These are phyloP conservation scores for Monilinia fructigena DNA, from an alignment of 2,329 filamentous ascomycete genomes.

Conservation along the genomic window DNA sequence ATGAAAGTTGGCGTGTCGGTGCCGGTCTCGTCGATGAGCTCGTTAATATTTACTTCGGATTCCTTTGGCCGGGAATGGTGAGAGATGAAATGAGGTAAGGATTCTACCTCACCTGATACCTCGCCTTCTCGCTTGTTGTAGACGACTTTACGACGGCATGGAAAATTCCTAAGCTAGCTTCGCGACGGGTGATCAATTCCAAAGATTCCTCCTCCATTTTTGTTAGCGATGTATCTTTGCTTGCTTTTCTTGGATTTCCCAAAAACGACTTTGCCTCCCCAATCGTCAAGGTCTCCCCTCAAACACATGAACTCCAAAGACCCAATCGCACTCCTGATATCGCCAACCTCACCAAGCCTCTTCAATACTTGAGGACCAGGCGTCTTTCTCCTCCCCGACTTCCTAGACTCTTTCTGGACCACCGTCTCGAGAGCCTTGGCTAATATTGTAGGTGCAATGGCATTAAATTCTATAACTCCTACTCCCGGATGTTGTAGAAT, in stretches of 20 bases:
- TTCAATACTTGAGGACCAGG: conserved; percentile 79
- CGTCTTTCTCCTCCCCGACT: conserved; percentile 71
- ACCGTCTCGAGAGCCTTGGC: conserved; percentile 79
- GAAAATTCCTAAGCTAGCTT: conserved; percentile 89
- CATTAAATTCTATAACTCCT: conserved; percentile 85
- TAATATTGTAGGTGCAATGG: conserved; percentile 82
- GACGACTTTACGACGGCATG: conserved; percentile 91
- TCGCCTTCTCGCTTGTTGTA: conserved; percentile 84
- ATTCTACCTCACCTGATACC: conserved; percentile 49
- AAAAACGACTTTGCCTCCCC: conserved; percentile 72
- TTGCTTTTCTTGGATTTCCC: conserved; percentile 45
- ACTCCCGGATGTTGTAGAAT: conserved; percentile 79
- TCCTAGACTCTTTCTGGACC: conserved; percentile 79
- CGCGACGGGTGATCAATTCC: conserved; percentile 78
- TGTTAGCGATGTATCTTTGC: conserved; percentile 52
- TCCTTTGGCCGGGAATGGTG: conserved; percentile 58
- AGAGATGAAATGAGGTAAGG: conserved; percentile 58
- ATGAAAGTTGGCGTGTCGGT: conserved; percentile 91
- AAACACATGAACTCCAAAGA: conserved; percentile 90
- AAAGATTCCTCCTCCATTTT: conserved; percentile 76
- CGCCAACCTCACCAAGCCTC: conserved; percentile 79
- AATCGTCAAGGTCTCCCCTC: conserved; percentile 72
- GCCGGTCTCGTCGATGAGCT: conserved; percentile 87
- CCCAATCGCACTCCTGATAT: conserved; percentile 88
- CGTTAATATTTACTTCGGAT: conserved; percentile 67